These are phyloP conservation scores for Ophiostoma pallidulum DNA, from an alignment of 2,329 filamentous ascomycete genomes.

Conservation along the genomic window DNA sequence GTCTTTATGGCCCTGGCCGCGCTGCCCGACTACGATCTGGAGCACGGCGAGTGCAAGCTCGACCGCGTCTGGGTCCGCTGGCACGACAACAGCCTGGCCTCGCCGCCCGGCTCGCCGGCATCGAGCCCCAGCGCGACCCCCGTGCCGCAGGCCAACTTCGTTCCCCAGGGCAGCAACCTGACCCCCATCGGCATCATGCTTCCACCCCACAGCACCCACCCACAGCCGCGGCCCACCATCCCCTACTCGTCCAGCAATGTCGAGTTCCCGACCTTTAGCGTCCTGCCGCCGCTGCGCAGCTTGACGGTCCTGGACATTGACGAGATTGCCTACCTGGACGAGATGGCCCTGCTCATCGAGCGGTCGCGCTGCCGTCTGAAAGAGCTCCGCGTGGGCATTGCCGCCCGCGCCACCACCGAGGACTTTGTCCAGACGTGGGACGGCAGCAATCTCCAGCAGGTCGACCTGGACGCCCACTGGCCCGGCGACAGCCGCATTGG, in stretches of 20 bases:
- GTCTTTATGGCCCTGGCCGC: constrained; percentile 73
- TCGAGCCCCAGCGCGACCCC: constrained; percentile 20
- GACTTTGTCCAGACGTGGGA: constrained; percentile 57
- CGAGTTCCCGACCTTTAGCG: constrained; percentile 72
- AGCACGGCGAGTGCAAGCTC: constrained; percentile 53
- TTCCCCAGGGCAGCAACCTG: constrained; percentile 29
- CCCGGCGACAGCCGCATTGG: constrained; percentile 49
- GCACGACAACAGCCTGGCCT: constrained; percentile 60
- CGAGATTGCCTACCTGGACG: constrained; percentile 71
- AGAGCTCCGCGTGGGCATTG: constrained; percentile 66
- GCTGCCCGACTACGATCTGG: constrained; percentile 50
- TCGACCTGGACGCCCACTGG: constrained; percentile 49
- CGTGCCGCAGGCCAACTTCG: constrained; percentile 16
- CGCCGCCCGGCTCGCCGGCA: constrained; percentile 24
- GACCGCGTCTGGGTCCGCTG: constrained; percentile 72
- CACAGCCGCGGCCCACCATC: constrained; percentile 29
- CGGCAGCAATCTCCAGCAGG: constrained; percentile 50
- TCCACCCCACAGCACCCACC: constrained; percentile 22
- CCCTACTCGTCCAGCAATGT: constrained; percentile 48
- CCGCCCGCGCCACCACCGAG: constrained; percentile 34
- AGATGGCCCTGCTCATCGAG: constrained; percentile 69
- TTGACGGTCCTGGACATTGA: constrained; percentile 73
- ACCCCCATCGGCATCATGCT: constrained; percentile 33
- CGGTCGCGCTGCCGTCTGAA: constrained; percentile 56
- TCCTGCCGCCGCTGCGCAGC: constrained; percentile 64